Base-by-base conservation (phyloP, 495 filamentous ascomycete species). In the Patellaria atrata region DNA sequence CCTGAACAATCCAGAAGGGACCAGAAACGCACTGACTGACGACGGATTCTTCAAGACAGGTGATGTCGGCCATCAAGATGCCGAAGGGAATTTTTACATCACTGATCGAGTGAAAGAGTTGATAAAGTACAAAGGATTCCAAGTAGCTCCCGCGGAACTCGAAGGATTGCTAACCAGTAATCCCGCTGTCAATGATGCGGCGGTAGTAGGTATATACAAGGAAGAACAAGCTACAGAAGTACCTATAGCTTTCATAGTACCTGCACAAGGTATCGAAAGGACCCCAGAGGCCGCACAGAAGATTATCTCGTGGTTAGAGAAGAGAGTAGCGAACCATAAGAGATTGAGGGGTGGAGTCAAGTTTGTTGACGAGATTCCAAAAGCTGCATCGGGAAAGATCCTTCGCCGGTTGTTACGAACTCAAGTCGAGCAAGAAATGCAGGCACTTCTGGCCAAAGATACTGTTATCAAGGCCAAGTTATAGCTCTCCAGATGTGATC, bases 21-120 rank as follows among this genome's bases (percentile, higher is more conserved):
- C 79, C 1, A 59, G 55, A 3, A 65, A 76, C 13, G 66, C 79
- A 0, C 70, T 86, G 21, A 79, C 73, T 0, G 22, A 38, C 0
- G 82, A 89, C 41, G 80, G 80, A 2, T 93, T 73, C 58, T 89
- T 89, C 60, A 81, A 74, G 45, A 89, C 82, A 1, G 84, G 84
- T 0, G 84, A 93, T 47, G 61, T 77, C 26, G 76, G 67, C 11
- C 62, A 61, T 17, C 58, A 71, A 12, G 75, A 80, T 47, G 46
- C 57, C 9, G 48, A 65, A 11, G 71, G 73, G 3, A 63, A 71
- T 39, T 61, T 75, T 32, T 61, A 58, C 41, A 61, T 75, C 22
- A 55, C 51, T 6, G 70, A 71, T 7, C 57, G 70, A 16, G 47
- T 59, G 22, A 73, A 73, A 45, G 70, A 75, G 24, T 41, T 59